Base-by-base conservation (phyloP, 2,329 filamentous ascomycete genomes). In the Microcyclospora tardicrescens region DNA sequence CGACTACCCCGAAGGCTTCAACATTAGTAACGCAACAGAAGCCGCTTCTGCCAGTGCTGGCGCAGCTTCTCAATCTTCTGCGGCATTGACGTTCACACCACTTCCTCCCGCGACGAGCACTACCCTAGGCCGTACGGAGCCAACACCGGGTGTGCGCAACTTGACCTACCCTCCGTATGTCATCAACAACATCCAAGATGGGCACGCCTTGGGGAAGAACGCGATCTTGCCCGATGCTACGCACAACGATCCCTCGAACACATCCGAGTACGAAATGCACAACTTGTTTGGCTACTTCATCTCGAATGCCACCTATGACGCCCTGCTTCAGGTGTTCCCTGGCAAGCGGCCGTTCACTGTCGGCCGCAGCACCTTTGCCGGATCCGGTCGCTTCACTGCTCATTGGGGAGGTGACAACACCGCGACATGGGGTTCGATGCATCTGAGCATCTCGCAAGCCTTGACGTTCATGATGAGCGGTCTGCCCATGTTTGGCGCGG, bases 1-100 rank as follows among this genome's bases (percentile, higher is more conserved):
- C 33, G 24, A 40, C 2, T 83, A 80, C 43, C 81, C 81, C 0
- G 80, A 85, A 57, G 72, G 69, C 5, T 84, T 85, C 62, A 73
- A 79, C 39, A 47, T 75, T 34, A 81, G 76, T 12, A 84, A 84
- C 51, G 60, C 69, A 1, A 81, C 78, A 0, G 79, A 84, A 54
- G 77, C 77, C 2, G 67, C 75, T 0, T 67, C 71, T 1, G 77
- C 71, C 0, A 71, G 72, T 1, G 64, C 74, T 0, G 67, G 68
- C 5, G 66, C 71, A 2, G 63, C 67, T 1, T 68, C 64, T 30
- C 72, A 77, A 48, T 66, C 59, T 14, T 64, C 61, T 33, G 64
- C 55, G n/a, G 39, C 45, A 33, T 41, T 47, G 6, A 47, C 47
- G 9, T 46, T 46, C 2, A 52, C 43, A 41, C 45, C 15, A 31